Conservation (phyloP, 345 rosid genomes). For the Cardamine resedifolia region DNA sequence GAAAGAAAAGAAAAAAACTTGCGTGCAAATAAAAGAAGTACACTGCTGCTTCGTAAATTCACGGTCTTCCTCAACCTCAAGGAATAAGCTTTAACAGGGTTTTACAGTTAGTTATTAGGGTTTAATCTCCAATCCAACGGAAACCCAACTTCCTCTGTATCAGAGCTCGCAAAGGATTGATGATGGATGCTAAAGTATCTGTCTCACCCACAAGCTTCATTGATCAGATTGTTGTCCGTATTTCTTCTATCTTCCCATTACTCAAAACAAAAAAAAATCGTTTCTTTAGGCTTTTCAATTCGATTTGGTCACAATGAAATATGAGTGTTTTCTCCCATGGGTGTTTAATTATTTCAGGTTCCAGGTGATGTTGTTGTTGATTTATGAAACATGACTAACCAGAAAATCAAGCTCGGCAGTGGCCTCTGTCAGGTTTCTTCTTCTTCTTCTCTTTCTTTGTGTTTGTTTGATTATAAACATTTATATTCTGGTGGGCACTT, state of each 20-base stretch:
- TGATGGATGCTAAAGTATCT: slow-evolving; percentile 19
- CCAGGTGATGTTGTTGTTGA: slow-evolving; percentile 88
- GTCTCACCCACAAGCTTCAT: slow-evolving; percentile 42
- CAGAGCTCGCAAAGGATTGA: too few relatives aligned
- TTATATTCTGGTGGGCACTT: background rate
- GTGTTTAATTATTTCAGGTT: slow-evolving; percentile 46
- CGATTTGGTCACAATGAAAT: background rate
- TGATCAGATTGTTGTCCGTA: slow-evolving; percentile 58
- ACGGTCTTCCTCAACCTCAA: too few relatives aligned
- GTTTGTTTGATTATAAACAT: background rate
- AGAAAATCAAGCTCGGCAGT: slow-evolving; percentile 80
- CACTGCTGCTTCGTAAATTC: too few relatives aligned
- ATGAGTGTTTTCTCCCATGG: background rate
- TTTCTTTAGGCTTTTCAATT: too few relatives aligned
- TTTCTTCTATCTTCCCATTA: background rate
- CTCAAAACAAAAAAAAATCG: too few relatives aligned
- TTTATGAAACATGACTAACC: slow-evolving; percentile 67
- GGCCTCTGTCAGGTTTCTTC: slow-evolving; percentile 78
- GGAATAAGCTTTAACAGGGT: too few relatives aligned
- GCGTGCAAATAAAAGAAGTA: too few relatives aligned
- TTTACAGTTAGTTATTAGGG: too few relatives aligned
- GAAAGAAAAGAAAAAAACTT: too few relatives aligned
- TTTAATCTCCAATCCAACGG: too few relatives aligned
- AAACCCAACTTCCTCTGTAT: too few relatives aligned
- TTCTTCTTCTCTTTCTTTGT: background rate